Base-by-base conservation (phyloP, 192 early-diverging fungal genomes). In the Podila epigama region DNA sequence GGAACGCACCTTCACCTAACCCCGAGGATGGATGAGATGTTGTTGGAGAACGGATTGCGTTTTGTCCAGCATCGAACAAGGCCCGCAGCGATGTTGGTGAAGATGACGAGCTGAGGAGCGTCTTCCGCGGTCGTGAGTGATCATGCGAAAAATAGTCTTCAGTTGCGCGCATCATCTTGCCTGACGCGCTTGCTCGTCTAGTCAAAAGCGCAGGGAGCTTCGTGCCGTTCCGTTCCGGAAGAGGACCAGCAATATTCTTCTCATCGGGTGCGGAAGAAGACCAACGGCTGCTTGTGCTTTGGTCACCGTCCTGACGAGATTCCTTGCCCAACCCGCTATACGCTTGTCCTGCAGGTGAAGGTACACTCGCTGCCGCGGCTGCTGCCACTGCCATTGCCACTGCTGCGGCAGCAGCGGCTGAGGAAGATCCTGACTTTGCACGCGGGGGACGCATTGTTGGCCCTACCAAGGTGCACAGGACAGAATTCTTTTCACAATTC, bases 381-480 rank as follows among this genome's bases (percentile, higher is more conserved):
- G 72, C 66, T 4, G 72, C 72, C 41, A 75, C 48, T 16, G 71
- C 71, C 15, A 75, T 58, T 7, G 71, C 71, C 1, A 75, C 71
- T 25, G 71, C 71, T 50, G 59, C 71, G 15, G 64, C 64, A 2
- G 64, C 72, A 13, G 72, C 72, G 16, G 72, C 72, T 18, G 72
- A 75, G 15, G 72, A 67, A 2, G 72, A 75, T 11, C 72, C 72
- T 20, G 72, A 75, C 1, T 56, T 66, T 18, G 60, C 60, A 20
- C 72, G 65, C 15, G 72, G 72, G 22, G 72, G 72, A 34, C 72
- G 72, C 64, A 75, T 66, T 7, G 64, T 33, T 22, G 72, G 65
- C 15, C 72, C 72, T 10, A 75, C 64, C 60, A 75, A 53, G 1
- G 72, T 75, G 51, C 72, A 75, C 44, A 67, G 72, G 8, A 68